Conservation (phyloP, 2,329 filamentous ascomycete genomes). For the Gliomastix tumulicola region DNA sequence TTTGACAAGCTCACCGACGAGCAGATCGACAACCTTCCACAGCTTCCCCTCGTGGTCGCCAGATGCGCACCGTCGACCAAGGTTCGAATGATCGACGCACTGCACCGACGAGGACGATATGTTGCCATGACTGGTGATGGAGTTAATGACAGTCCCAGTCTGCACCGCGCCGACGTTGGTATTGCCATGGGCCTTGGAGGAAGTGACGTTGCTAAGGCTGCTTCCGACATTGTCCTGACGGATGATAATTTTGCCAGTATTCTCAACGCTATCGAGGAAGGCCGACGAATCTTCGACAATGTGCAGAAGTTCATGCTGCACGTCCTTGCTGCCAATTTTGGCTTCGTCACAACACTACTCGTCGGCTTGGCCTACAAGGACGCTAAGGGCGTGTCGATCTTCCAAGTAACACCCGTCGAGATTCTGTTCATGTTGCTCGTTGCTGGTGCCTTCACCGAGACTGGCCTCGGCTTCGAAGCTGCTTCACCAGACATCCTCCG, state of each 20-base stretch:
- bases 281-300: slow-evolving; percentile 62
- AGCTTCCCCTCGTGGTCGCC: slow-evolving; percentile 60
- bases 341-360: slow-evolving; percentile 58
- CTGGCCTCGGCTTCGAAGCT: slow-evolving; percentile 64
- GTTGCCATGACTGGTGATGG: slow-evolving; percentile 67
- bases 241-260: slow-evolving; percentile 57
- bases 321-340: slow-evolving; percentile 59
- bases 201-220: slow-evolving; percentile 64
- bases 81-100: slow-evolving; percentile 68
- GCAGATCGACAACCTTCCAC: slow-evolving; percentile 54
- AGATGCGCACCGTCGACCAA: slow-evolving; percentile 67
- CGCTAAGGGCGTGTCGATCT: slow-evolving; percentile 53
- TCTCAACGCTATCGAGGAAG: slow-evolving; percentile 49
- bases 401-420: slow-evolving; percentile 62
- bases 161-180: slow-evolving; percentile 61
- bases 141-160: slow-evolving; percentile 62
- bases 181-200: slow-evolving; percentile 62
- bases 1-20: slow-evolving; percentile 57
- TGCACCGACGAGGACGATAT: slow-evolving; percentile 55
- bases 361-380: slow-evolving; percentile 67
- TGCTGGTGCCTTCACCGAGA: slow-evolving; percentile 63
- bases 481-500: slow-evolving; percentile 60
- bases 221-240: slow-evolving; percentile 57
- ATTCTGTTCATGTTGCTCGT: slow-evolving; percentile 73
- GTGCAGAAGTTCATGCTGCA: slow-evolving; percentile 66